Base-by-base conservation (phyloP, 2,329 filamentous ascomycete species). In the Clonostachys solani region DNA sequence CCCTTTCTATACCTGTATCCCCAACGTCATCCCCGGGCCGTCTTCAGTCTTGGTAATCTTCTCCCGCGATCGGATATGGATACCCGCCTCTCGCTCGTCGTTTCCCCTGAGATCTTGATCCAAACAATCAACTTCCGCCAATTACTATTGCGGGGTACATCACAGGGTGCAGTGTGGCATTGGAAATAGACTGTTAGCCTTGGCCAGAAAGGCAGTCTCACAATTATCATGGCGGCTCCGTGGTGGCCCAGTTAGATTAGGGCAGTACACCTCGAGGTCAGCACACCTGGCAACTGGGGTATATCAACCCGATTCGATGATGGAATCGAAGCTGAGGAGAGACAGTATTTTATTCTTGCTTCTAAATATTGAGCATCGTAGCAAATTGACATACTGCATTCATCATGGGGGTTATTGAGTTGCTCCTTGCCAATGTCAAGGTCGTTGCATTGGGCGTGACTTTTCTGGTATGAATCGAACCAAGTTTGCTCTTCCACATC, bases 401-500 rank as follows among this genome's bases (percentile, higher is more conserved):
- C 23, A 43, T 37, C 49, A 50, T 50, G 46, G 49, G 46, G 17
- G 45, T 40, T 35, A 36, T 50, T 23, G 49, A 50, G 19, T 23
- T 50, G 17, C 17, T 46, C 43, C 29, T 48, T 9, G 9, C 41
- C 18, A 50, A 50, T 42, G 46, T 42, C 33, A 33, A 40, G n/a
- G 16, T 15, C 12, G 29, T 40, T 23, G 45, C 16, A 18, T 33
- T 47, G 9, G 45, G 18, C 12, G 42, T 33, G 15, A n/a, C 45
- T 9, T 42, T 33, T n/a, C 13, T 42, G 6, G 48, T 50, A 47
- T n/a, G 48, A 29, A 29, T 29, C 6, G 2, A 29, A 29, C 9
- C 23, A 4, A 8, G 2, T 29, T 23, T 29, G 23, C 8, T 49
- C 33, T 18, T 17, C 18, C 33, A 15, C 33, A 33, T 43, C 16